Base-by-base conservation (phyloP, 305 asterid species). In the Fraxinus xanthoxyloides region DNA sequence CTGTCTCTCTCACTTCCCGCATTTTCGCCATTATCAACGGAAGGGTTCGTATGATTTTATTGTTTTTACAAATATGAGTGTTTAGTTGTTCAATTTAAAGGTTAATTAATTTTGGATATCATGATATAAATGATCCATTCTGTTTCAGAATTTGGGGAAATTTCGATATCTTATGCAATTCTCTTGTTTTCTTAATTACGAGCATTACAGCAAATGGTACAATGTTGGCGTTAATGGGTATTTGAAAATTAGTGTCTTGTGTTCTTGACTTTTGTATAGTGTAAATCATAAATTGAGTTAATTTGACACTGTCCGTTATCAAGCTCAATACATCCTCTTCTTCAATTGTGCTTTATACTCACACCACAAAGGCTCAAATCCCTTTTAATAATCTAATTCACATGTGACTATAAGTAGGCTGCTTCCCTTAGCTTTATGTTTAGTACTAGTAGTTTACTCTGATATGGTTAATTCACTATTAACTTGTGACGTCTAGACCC, bases 1-100 rank as follows among this genome's bases (percentile, higher is more conserved):
- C 72, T 83, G 70, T 67, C 84, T 84, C 63, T 26, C 81, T 76
- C 77, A 77, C 31, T 72, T 76, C 34, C 86, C 80, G 7, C 82
- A 77, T 35, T 80, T 59, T 77, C 54, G 67, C 35, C 84, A 69
- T 69, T 69, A 69, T 30, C 75, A 69, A 69, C 40, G 75, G 23
- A 69, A 69, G 30, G 75, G 75, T 69, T 30, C 75, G 40, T 28
- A 4, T 69, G 15, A 28, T 69, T 30, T 69, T 69, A 13, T 69
- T 69, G 34, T 69, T 69, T 69, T 69, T 28, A 69, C 21, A 15
- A 31, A 30, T 31, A 69, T 69, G 40, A 28, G 38, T 30, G 75
- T 10, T 69, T 69, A 69, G n/a, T 69, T 21, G 19, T 31, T 69
- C 40, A 69, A 28, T 69, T 69, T 69, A 13, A 69, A 10, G 36